Conservation (phyloP, 1,139 yeast species). For the Eremothecium gossypii region DNA sequence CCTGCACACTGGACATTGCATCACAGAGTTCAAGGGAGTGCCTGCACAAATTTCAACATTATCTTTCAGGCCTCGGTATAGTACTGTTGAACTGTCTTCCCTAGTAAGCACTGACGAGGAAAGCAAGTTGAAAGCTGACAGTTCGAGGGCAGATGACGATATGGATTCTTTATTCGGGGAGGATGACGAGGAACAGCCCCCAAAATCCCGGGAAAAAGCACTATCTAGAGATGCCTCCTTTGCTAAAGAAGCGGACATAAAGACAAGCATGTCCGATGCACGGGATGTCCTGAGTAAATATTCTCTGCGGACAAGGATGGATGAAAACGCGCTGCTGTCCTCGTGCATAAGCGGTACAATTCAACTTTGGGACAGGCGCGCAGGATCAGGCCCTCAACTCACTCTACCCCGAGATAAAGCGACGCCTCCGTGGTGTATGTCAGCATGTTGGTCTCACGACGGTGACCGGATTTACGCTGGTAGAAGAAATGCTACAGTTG, state of each 20-base stretch:
- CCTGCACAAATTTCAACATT: constrained; percentile 75
- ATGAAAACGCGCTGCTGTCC: constrained; percentile 59
- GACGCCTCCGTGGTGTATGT: constrained; percentile 92
- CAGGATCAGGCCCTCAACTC: constrained; percentile 33
- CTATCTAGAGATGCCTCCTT: constrained; percentile 11
- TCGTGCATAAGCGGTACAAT: constrained; percentile 80
- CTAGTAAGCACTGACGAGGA: constrained; percentile 7
- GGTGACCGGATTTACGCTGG: constrained; percentile 81
- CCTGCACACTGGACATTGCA: constrained; percentile 55
- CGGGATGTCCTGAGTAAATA: constrained; percentile 8
- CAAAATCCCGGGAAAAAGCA: constrained; percentile 24
- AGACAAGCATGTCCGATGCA: background rate
- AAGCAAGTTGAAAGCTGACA: constrained; percentile 1
- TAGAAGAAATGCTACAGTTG: constrained; percentile 80
- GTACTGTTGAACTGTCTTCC: constrained; percentile 33
- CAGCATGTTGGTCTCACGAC: constrained; percentile 82
- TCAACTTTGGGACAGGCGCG: constrained; percentile 74
- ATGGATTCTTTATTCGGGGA: constrained; percentile 77
- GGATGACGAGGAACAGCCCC: constrained; percentile 46
- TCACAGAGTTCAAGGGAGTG: constrained; percentile 39
- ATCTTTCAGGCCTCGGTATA: constrained; percentile 67
- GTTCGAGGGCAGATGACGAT: constrained; percentile 44
- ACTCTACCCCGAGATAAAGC: constrained; percentile 52
- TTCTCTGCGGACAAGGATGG: constrained; percentile 29
- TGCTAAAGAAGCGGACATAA: constrained; percentile 2